Evolutionary conservation across 148 eudicot species (phyloP).

Genomic region (Cornus florida): DNA sequence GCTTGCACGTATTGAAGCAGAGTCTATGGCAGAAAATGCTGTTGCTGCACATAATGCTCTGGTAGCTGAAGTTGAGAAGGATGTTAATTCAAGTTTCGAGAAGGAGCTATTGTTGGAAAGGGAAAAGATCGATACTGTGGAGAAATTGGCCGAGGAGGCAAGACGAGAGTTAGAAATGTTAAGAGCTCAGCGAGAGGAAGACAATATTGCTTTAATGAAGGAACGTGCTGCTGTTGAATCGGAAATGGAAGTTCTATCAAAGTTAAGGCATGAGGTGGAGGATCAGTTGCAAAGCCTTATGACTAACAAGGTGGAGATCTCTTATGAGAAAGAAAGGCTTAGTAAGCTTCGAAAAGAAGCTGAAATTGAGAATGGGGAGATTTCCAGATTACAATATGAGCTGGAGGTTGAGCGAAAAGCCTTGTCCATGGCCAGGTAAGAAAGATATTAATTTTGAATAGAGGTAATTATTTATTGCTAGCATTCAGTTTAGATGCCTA

Average conservation of each 20-base stretch:
- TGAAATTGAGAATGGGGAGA: conserved; percentile 76
- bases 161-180: conserved; percentile 71
- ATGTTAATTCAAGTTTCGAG: conserved; percentile 79
- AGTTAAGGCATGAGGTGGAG: conserved; percentile 79
- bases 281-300: conserved; percentile 78
- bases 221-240: conserved; percentile 89
- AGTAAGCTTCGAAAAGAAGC: conserved; percentile 76
- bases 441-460: conserved; percentile 1
- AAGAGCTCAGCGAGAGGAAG: conserved; percentile 61
- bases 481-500: background rate
- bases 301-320: conserved; percentile 75
- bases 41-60: conserved; percentile 89
- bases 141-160: conserved; percentile 86
- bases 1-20: conserved; percentile 97
- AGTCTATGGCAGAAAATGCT: conserved; percentile 91
- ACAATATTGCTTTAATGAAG: conserved; percentile 69
- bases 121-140: conserved; percentile 73
- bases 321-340: conserved; percentile 83
- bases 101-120: conserved; percentile 71
- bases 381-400: conserved; percentile 75
- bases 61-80: conserved; percentile 91
- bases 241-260: conserved; percentile 86
- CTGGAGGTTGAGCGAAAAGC: conserved; percentile 97
- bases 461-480: background rate
- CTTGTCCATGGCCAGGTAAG: conserved; percentile 94